phyloP scores from a whole-genome alignment of 192 early-diverging fungal species.

The Coemansia sp. region DNA sequence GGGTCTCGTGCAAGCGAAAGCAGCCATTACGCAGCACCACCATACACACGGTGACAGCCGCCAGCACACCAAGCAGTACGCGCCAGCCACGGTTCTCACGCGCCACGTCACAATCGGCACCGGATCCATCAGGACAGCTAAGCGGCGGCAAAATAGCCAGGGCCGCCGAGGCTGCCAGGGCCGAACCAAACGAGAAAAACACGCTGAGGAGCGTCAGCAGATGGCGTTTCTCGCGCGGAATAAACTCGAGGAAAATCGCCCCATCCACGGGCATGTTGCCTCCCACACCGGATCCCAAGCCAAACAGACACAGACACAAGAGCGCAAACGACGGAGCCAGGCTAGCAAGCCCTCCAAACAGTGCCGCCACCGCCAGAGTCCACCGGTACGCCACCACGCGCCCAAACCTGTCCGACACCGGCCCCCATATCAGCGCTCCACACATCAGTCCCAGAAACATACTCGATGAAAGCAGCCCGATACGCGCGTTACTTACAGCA shows the following conservation, averaged over 20 bases:
- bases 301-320: slow-evolving; percentile 62
- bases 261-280: slow-evolving; percentile 64
- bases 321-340: slow-evolving; percentile 59
- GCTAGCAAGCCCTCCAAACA: slow-evolving; percentile 71
- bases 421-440: slow-evolving; percentile 82
- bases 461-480: slow-evolving; percentile 66
- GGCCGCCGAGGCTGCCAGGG: slow-evolving; percentile 63
- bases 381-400: slow-evolving; percentile 70
- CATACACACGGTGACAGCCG: slow-evolving; percentile 65
- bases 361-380: slow-evolving; percentile 67
- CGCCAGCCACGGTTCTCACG: slow-evolving; percentile 78
- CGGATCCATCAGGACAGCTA: slow-evolving; percentile 58
- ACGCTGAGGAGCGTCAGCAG: slow-evolving; percentile 79
- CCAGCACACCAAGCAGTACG: slow-evolving; percentile 61
- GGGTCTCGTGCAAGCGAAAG: slow-evolving; percentile 71
- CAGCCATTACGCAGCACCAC: slow-evolving; percentile 62
- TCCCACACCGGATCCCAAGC: slow-evolving; percentile 73
- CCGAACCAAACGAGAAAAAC: slow-evolving; percentile 80
- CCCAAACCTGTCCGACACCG: slow-evolving; percentile 65
- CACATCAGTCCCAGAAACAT: slow-evolving; percentile 78
- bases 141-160: slow-evolving; percentile 62
- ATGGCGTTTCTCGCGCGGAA: slow-evolving; percentile 73
- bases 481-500: slow-evolving; percentile 57
- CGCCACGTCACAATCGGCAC: slow-evolving; percentile 51
- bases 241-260: slow-evolving; percentile 80